These are phyloP conservation scores for Cutaneotrichosporon cavernicola DNA, from an alignment of 1,284 basidiomycete genomes.

Conservation along the genomic window DNA sequence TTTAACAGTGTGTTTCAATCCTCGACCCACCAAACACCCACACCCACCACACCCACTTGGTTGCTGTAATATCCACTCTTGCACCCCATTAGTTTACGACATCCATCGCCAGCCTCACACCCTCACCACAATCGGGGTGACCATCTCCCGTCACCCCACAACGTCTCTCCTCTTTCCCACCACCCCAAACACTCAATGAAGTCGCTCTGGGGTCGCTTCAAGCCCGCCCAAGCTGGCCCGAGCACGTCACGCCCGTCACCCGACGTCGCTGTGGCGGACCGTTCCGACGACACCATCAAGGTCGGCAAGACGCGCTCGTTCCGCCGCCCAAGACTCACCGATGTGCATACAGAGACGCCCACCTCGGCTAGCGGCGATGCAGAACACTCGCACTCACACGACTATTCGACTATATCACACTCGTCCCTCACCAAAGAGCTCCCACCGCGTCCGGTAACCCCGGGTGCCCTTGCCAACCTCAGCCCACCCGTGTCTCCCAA, in stretches of 20 bases:
- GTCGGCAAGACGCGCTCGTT: conserved; percentile 2
- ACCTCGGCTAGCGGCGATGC: conserved; percentile 1
- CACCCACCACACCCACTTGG: neutral
- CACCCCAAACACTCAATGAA: conserved; percentile 27
- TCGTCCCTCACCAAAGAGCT: conserved; percentile 3
- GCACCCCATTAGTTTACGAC: neutral
- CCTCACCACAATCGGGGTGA: conserved; percentile 5
- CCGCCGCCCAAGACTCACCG: conserved; percentile 3
- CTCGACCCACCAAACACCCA: neutral
- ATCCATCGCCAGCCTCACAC: neutral
- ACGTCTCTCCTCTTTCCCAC: conserved; percentile 1
- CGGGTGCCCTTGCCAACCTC: neutral
- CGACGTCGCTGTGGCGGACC: conserved; percentile 1
- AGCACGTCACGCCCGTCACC: conserved; percentile 11
- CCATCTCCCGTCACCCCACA: conserved; percentile 7
- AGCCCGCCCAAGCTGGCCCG: conserved; percentile 17
- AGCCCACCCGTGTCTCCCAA: neutral
- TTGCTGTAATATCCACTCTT: neutral
- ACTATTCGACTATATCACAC: neutral
- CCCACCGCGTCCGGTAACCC: conserved; percentile 11
- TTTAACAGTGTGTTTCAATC: neutral
- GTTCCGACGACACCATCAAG: conserved; percentile 20
- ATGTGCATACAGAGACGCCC: neutral
- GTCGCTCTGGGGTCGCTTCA: conserved; percentile 37
- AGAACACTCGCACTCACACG: neutral